A percentile compares a stretch with the other conserved stretches of the same genome.
Evolutionary conservation across 163 green algal genomes (phyloP).

Genomic region (Coccomyxa subellipsoidea): DNA sequence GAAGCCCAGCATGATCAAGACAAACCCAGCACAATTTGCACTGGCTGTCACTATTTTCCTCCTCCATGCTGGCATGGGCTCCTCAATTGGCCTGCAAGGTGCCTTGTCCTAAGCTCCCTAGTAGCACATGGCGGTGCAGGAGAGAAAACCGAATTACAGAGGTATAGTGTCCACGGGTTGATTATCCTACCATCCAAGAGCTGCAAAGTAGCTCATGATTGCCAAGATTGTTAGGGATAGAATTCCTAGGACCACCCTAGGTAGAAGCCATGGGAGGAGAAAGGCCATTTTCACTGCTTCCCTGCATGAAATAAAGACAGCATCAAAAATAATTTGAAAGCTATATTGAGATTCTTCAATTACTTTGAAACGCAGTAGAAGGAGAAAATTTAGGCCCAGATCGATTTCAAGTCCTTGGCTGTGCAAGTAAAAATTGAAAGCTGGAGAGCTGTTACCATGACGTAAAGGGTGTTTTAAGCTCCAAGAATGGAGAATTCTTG

Average conservation of each 20-base stretch:
- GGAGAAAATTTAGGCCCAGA: too few species aligned
- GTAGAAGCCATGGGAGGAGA: slow-evolving; percentile 28
- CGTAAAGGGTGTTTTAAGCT: slow-evolving; percentile 45
- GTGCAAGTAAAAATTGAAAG: too few species aligned
- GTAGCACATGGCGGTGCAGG: not conserved
- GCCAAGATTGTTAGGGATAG: slow-evolving; percentile 25
- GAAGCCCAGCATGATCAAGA: slow-evolving; percentile 32
- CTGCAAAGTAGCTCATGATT: slow-evolving; percentile 24
- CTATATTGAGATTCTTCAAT: too few species aligned
- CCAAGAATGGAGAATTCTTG: slow-evolving; percentile 37
- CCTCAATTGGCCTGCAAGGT: slow-evolving; percentile 12
- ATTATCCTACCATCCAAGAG: slow-evolving; percentile 26
- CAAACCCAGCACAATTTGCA: slow-evolving; percentile 11
- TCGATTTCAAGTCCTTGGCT: too few species aligned
- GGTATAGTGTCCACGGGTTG: too few species aligned
- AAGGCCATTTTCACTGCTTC: slow-evolving; percentile 39
- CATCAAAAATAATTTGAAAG: not conserved
- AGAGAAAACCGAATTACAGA: not conserved
- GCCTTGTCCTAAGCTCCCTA: not conserved
- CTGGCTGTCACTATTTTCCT: slow-evolving; percentile 24
- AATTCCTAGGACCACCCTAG: slow-evolving; percentile 11
- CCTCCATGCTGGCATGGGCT: slow-evolving; percentile 24
- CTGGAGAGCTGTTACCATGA: slow-evolving; percentile 31
- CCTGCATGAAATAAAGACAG: slow-evolving; percentile 16
- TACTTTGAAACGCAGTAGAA: too few species aligned